Base-by-base conservation (phyloP, 106 monocot species). In the Triglochin maritima region DNA sequence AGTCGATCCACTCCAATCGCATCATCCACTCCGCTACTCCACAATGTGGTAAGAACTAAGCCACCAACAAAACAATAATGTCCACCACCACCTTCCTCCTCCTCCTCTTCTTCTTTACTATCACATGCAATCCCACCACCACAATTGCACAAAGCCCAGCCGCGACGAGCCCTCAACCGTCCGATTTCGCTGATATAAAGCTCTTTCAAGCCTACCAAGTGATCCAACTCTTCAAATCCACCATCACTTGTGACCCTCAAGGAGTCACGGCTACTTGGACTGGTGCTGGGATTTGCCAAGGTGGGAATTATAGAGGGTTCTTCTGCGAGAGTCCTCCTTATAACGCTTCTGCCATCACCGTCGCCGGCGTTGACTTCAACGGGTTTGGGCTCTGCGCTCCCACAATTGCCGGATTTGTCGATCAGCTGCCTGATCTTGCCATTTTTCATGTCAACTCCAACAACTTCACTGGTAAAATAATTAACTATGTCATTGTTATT, bases 381-480 rank as follows among this genome's bases (percentile, higher is more conserved):
- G 70, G 57, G 57, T 71, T 63, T 45, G 41, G 16, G 13, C 46
- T 77, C 29, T 63, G 57, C 48, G 70, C 77, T 13, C 70, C 70
- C 10, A 70, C 77, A 43, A 4, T 77, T 14, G 4, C 13, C 49
- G 70, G 77, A 5, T 71, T 71, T 49, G 5, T 64, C 54, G 57
- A 71, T 44, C 15, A 45, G 46, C 65, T 71, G 47, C 70, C 70
- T n/a, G 77, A 77, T 49, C 63, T 77, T 41, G 69, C 64, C 49
- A 9, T 77, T 70, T 77, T 77, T 64, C 77, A 77, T 58, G 70
- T 57, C 70, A 77, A 77, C 70, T 57, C 70, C 70, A 77, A 77
- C 64, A 71, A 77, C 70, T 71, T 77, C 77, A 14, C 77, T 41
- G 70, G 70, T 29, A 29, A 29, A 29, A 29, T 29, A 29, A 29